These are phyloP conservation scores for Macadamia integrifolia DNA, from an alignment of 164 flowering plant species.

Conservation along the genomic window DNA sequence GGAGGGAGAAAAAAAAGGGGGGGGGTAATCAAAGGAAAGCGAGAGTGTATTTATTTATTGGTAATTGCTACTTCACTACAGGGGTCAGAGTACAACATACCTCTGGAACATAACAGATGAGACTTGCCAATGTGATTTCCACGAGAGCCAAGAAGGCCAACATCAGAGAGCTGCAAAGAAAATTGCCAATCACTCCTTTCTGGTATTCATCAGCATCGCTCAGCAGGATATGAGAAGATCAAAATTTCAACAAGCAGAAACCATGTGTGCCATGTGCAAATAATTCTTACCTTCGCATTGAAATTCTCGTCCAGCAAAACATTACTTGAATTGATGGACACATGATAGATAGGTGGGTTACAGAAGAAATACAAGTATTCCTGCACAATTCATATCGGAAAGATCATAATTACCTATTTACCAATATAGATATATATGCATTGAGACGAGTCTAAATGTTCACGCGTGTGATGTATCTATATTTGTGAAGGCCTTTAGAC, in stretches of 20 bases:
- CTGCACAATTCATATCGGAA: constrained; percentile 35
- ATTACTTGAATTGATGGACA: constrained; percentile 59
- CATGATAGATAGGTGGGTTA: constrained; percentile 58
- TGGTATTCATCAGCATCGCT: no score
- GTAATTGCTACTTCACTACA: not conserved
- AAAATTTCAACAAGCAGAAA: no score
- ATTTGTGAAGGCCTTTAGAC: no score
- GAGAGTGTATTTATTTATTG: no score
- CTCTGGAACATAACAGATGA: constrained; percentile 32
- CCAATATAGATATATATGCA: no score
- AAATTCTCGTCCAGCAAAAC: constrained; percentile 70
- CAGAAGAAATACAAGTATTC: constrained; percentile 72
- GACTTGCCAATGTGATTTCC: constrained; percentile 14
- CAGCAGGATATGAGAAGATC: no score
- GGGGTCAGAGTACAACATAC: constrained; percentile 16
- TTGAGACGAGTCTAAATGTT: no score
- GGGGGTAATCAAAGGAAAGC: not conserved
- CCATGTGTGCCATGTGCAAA: not conserved
- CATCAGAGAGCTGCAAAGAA: constrained; percentile 48
- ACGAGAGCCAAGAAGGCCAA: constrained; percentile 33
- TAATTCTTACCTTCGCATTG: constrained; percentile 52
- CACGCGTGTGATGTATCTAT: not conserved
- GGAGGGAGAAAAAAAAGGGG: not conserved
- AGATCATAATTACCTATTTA: not conserved
- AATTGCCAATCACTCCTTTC: not conserved